phyloP scores from a whole-genome alignment of 306 rosid species.

The Clitoria ternatea region DNA sequence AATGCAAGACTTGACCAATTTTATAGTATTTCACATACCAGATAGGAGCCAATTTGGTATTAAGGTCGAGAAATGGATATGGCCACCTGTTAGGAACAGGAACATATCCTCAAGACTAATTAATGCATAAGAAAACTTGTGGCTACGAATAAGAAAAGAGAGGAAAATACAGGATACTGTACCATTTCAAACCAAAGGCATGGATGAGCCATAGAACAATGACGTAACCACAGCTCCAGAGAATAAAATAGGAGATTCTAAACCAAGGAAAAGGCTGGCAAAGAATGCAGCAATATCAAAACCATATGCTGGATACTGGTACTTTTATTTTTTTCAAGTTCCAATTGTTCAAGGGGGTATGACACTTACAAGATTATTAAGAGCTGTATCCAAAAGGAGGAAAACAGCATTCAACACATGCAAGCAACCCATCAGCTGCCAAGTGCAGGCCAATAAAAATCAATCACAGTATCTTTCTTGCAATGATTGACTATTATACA shows the following conservation, averaged over 20 bases:
- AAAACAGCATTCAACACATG: slow-evolving; percentile 58
- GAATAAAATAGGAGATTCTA: slow-evolving; percentile 67
- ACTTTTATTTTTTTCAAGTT: too few species aligned
- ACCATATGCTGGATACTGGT: neutral
- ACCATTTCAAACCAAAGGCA: slow-evolving; percentile 29
- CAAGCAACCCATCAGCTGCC: slow-evolving; percentile 79
- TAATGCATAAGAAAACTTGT: neutral
- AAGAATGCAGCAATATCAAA: neutral
- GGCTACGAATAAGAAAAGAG: neutral
- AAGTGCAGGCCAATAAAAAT: slow-evolving; percentile 11
- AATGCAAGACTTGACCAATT: neutral
- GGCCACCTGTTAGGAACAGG: slow-evolving; percentile 49
- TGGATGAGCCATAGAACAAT: slow-evolving; percentile 72
- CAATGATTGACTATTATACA: neutral
- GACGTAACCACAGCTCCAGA: slow-evolving; percentile 66
- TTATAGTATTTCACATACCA: slow-evolving; percentile 43
- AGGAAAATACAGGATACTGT: neutral
- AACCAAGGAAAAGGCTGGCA: slow-evolving; percentile 80
- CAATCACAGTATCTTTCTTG: neutral
- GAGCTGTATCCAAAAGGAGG: slow-evolving; percentile 65
- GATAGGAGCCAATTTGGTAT: slow-evolving; percentile 63
- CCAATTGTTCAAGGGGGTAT: neutral
- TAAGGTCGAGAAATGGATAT: slow-evolving; percentile 82
- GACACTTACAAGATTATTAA: slow-evolving; percentile 72
- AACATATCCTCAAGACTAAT: neutral